Evolutionary conservation across 306 rosid species (phyloP).

Genomic region (Vigna unguiculata): DNA sequence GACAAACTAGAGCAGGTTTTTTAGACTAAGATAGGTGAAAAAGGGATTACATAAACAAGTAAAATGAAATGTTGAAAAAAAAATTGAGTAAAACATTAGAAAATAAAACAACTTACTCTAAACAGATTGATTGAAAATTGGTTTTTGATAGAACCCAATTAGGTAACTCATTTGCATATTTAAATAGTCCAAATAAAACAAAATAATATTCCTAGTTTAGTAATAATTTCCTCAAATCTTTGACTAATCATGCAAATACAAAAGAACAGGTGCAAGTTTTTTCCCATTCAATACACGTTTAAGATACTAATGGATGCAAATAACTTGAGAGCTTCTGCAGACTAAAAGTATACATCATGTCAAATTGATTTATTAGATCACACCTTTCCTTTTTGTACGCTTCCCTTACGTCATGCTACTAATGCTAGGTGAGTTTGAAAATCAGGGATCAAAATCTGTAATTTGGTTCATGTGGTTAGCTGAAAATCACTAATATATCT

Average conservation of each 20-base stretch:
- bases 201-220: not conserved
- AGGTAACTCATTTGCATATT: not conserved
- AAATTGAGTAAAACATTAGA: not conserved
- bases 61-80: not conserved
- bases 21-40: not conserved
- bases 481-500: constrained; percentile 13
- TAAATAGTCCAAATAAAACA: constrained; percentile 9
- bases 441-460: constrained; percentile 16
- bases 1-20: constrained; percentile 5
- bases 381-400: not conserved
- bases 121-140: no score
- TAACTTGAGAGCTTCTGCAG: not conserved
- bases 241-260: not conserved
- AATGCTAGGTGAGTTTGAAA: not conserved
- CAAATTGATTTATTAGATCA: constrained; percentile 1
- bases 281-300: not conserved
- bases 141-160: no score
- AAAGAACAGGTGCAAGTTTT: not conserved
- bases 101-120: not conserved
- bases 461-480: not conserved
- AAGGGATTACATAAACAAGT: not conserved
- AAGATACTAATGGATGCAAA: constrained; percentile 16
- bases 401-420: not conserved
- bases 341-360: not conserved
- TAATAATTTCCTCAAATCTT: not conserved